These are phyloP conservation scores for Kazachstania psychrophila DNA, from an alignment of 805 yeast species.

Conservation along the genomic window DNA sequence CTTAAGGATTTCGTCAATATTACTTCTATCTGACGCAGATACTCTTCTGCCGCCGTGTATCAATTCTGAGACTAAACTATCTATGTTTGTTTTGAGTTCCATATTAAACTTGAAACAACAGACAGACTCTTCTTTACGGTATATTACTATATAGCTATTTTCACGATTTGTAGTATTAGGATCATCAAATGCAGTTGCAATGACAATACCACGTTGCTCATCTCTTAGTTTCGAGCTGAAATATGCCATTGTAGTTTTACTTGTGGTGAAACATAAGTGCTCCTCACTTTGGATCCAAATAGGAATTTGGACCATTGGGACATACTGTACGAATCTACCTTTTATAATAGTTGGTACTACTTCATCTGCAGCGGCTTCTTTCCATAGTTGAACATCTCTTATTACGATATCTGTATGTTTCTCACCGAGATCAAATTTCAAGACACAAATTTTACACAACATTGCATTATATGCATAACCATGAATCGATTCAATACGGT, in stretches of 20 bases:
- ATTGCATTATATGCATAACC: no score
- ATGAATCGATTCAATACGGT: no score
- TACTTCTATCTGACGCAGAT: slow-evolving; percentile 5
- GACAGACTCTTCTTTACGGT: slow-evolving; percentile 4
- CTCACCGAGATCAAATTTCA: slow-evolving; percentile 18
- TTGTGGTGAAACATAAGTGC: slow-evolving; percentile 16
- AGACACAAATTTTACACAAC: slow-evolving; percentile 8
- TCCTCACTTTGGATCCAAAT: not conserved
- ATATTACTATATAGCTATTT: slow-evolving; percentile 3
- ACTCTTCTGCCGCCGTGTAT: not conserved
- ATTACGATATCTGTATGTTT: slow-evolving; percentile 14
- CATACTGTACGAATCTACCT: slow-evolving; percentile 17
- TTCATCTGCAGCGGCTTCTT: slow-evolving; percentile 1
- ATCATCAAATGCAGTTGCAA: slow-evolving; percentile 4
- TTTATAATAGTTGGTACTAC: slow-evolving; percentile 1
- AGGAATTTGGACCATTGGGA: slow-evolving; percentile 5
- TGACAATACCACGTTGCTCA: slow-evolving; percentile 19
- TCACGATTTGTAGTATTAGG: not conserved
- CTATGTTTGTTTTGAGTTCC: slow-evolving; percentile 7
- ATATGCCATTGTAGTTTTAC: slow-evolving; percentile 21
- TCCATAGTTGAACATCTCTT: slow-evolving; percentile 26
- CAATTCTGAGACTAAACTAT: no score
- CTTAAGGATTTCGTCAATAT: slow-evolving; percentile 16
- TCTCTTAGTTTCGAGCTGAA: slow-evolving; percentile 21
- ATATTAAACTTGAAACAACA: slow-evolving; percentile 9